Evolutionary conservation across 208 protist species (phyloP), one percentile per base, ranked within the genome.

Genomic region (Polymyxa betae): DNA sequence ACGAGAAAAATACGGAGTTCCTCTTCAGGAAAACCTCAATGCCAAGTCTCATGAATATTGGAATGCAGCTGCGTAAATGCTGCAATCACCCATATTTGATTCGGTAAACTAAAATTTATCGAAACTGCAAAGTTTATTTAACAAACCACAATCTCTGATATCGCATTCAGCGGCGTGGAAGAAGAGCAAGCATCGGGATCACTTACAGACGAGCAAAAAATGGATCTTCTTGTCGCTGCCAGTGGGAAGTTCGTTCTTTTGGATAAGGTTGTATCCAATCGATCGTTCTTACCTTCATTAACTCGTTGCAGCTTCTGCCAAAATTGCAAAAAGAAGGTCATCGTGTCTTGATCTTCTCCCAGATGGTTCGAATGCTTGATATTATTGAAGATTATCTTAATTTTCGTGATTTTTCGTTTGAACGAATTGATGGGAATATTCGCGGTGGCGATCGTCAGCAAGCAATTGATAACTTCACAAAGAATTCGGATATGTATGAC

Each of bases 321-420:
- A 90, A 91, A 32, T 77, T 94, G 45, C 88, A 93, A 43, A 88
- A 0, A 32, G 77, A 92, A 78, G 97, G 96, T 0, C 97, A 98
- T 91, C 93, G 97, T 64, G 97, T 98, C 0, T 93, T 99, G 0
- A 95, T 99, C 60, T 99, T 99, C 88, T 97, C 94, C 0, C 97
- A 98, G 90, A 98, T 98, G 95, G 95, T 96, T 0, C 78, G 87
- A 32, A 95, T 98, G 91, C 92, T 99, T 0, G 97, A 99, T 91
- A 92, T 98, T 1, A 78, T 99, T 5, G 93, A 95, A 49, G 96
- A 98, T 40, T 99, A 98, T 90, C 77, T 98, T 0, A 82, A 90
- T 0, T 88, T 93, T 12, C 91, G 91, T 45, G 88, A 91, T 0
- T 98, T 94, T 60, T 54, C 66, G 24, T 98, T 95, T 92, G 94